Base-by-base conservation (phyloP, 768 basidiomycete species). In the Leccinum pellstonianum region DNA sequence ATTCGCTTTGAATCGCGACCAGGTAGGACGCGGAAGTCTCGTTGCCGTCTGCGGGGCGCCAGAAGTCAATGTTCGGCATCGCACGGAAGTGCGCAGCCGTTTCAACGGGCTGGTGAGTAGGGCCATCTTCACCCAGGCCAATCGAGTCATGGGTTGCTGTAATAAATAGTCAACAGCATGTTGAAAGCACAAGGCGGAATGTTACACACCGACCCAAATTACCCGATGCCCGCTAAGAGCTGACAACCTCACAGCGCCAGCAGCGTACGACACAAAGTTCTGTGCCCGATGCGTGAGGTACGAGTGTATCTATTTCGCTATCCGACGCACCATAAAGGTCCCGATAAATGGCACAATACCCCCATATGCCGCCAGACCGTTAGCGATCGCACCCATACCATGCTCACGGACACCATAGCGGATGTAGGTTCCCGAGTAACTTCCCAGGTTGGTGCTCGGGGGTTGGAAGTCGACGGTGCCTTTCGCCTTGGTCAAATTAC, bases 351-450 rank as follows among this genome's bases (percentile, higher is more conserved):
- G 95, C 62, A 96, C 84, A 69, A 95, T 86, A 67, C 86, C 92
- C 61, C 95, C 95, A 75, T 97, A 98, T 3, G 94, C 95, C 62
- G 80, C 75, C 62, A 95, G 74, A 72, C 95, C 95, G 74, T 97
- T 97, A 65, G 88, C 92, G 68, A 98, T 94, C 56, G 95, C 95
- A 68, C 90, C 91, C 95, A 97, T 98, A 66, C 81, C 95, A 76
- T 98, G 95, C 75, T 98, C 95, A 76, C 95, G 91, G 58, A 98
- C 94, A 84, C 95, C 95, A 78, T 90, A 98, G 57, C 95, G 90
- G 73, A 98, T 86, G 75, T 98, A 97, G 51, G 87, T 90, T 55
- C 95, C 95, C 58, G 85, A 77, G 75, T 94, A 96, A 60, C 73
- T 81, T 59, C 95, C 95, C 48, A 96, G 81, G 33, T 86, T 86